Evolutionary conservation across 2,329 filamentous ascomycete species (phyloP), one percentile per base, ranked within the genome.

Genomic region (Ascochyta pisi): DNA sequence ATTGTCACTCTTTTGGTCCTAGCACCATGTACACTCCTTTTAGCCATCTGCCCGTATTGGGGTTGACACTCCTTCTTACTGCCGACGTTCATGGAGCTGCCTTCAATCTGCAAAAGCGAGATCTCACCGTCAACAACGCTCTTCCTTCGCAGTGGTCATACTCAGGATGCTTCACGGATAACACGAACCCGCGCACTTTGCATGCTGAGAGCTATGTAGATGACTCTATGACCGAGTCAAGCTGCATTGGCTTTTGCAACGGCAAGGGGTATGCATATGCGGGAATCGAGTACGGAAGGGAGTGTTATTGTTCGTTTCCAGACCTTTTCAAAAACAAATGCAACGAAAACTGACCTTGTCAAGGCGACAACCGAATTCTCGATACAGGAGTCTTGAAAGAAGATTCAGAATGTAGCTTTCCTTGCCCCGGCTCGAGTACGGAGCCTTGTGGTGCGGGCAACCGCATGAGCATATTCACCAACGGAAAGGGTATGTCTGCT

Each of bases 391-490:
- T 37, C 4, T 4, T 26, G 22, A 35, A 27, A 27, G 31, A 19
- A 4, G 33, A 46, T 6, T 35, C 31, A 12, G 43, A 46, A 37
- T 46, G 43, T 31, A 46, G 33, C 43, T 46, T 46, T 5, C 3
- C 43, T 9, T 46, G 43, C 31, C 33, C 43, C n/a, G 43, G 43
- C 13, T 37, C 33, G 1, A 37, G 15, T 13, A 24, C 43, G 3
- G 33, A 24, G 15, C 9, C 31, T 0, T 46, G 43, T 37, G 43
- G 43, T 19, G 43, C 43, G 6, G 31, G 43, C n/a, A 37, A 46
- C 31, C 31, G 43, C 3, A 46, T 46, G 43, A 46, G 43, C 31
- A 37, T 46, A 19, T 46, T 46, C 31, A 46, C 43, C 13, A 46
- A 46, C 22, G 43, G 43, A 6, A 37, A 46, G 6, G 43, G 43